Evolutionary conservation across 768 basidiomycete species (phyloP).

Genomic region (Lactarius indigo): DNA sequence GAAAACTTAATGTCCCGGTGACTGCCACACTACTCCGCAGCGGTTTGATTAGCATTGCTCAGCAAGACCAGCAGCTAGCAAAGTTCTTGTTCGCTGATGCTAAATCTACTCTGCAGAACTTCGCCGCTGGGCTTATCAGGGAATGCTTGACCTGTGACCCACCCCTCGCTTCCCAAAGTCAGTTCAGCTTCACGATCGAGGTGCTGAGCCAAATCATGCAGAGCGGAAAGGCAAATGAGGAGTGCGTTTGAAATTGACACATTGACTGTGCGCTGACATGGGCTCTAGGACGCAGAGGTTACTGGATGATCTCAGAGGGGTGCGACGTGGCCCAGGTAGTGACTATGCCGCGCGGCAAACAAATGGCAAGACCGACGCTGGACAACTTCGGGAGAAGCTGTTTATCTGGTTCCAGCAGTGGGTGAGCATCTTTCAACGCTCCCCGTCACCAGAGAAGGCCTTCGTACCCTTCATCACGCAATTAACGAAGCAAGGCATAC

Average conservation of each 20-base stretch:
- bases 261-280: constrained; percentile 13
- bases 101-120: constrained; percentile 72
- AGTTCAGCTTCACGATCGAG: constrained; percentile 79
- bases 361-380: constrained; percentile 67
- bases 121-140: constrained; percentile 77
- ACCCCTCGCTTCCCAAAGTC: constrained; percentile 73
- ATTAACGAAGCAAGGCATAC: constrained; percentile 92
- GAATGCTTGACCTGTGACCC: constrained; percentile 82
- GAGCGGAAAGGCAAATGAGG: constrained; percentile 76
- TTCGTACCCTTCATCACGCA: constrained; percentile 98
- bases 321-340: constrained; percentile 47
- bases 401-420: constrained; percentile 89
- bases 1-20: constrained; percentile 94
- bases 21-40: constrained; percentile 85
- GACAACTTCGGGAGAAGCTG: constrained; percentile 70
- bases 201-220: constrained; percentile 71
- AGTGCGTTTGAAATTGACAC: constrained; percentile 48
- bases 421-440: constrained; percentile 91
- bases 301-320: constrained; percentile 77
- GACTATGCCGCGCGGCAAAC: constrained; percentile 39
- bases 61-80: constrained; percentile 89
- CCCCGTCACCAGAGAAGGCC: constrained; percentile 86
- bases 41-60: constrained; percentile 67
- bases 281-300: constrained; percentile 57
- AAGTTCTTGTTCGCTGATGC: constrained; percentile 79